Conservation (phyloP, 352 stramenopile species). For the Pythium brassicae region DNA sequence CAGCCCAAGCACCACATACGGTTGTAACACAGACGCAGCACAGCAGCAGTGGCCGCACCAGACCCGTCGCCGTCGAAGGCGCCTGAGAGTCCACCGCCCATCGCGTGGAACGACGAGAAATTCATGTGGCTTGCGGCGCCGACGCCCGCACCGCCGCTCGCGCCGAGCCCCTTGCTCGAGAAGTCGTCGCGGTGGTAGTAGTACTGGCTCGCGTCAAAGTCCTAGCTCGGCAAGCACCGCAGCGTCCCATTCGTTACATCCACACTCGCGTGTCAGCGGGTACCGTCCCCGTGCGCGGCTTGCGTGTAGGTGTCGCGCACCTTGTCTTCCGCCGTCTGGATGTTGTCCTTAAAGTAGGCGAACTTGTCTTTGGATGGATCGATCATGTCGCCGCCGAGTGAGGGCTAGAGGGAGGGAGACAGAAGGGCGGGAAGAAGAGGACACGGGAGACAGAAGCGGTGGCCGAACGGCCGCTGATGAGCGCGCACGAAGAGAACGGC, state of each 20-base stretch:
- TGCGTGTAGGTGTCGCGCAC: constrained; percentile 15
- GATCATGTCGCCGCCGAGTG: constrained; percentile 38
- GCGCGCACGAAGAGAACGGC: not conserved
- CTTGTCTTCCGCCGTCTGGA: constrained; percentile 86
- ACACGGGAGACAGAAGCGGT: not conserved
- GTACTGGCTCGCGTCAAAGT: constrained; percentile 86
- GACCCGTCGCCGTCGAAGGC: constrained; percentile 23
- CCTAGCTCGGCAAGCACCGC: constrained; percentile 23
- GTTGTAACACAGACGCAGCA: not conserved
- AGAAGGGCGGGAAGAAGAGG: not conserved
- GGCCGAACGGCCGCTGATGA: too few species aligned
- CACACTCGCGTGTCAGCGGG: not conserved
- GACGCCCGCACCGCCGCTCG: constrained; percentile 19
- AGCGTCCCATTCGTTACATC: too few species aligned
- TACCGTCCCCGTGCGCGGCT: not conserved
- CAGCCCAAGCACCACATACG: not conserved
- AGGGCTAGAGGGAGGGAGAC: not conserved
- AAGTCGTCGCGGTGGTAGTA: constrained; percentile 86
- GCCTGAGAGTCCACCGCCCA: constrained; percentile 30
- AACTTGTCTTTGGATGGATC: constrained; percentile 88
- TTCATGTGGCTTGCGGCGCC: constrained; percentile 25
- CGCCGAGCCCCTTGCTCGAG: constrained; percentile 27
- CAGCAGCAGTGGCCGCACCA: not conserved
- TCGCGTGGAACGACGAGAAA: constrained; percentile 49
- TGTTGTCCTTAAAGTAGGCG: constrained; percentile 89